Base-by-base conservation (phyloP, 306 rosid genomes). In the Cicer pinnatifidum region DNA sequence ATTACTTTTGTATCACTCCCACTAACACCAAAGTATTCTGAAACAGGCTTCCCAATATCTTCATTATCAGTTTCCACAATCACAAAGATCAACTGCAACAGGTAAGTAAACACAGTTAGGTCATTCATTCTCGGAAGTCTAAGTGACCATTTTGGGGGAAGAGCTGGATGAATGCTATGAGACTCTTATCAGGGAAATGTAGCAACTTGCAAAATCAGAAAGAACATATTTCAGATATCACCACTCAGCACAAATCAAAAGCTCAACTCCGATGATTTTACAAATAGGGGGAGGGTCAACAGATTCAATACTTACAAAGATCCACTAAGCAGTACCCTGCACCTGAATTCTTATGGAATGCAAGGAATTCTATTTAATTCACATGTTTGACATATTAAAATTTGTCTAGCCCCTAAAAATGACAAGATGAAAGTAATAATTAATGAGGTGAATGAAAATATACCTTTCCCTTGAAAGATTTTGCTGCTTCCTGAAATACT, bases 381-480 rank as follows among this genome's bases (percentile, higher is more conserved):
- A 69, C 37, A 69, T 35, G 44, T 46, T 33, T 6, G 51, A 37
- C 40, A 51, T 40, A 37, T 2, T 53, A 6, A 53, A 39, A 46
- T 28, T 76, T 67, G 62, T 57, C 56, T 33, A 69, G 48, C 39
- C 54, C 52, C 75, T 20, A 17, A 6, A 76, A 75, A 43, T 75
- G 60, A 51, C 17, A 66, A 7, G 20, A 53, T 76, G 10, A 59
- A 48, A 69, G 33, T 43, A 56, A 47, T 16, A 63, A 13, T 28
- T 53, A 33, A 71, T 64, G 38, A 72, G 59, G 7, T 19, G 44
- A 48, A 44, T 58, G 57, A 23, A 85, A 75, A 56, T 43, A 40
- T 87, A 95, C 99, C 97, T 90, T 92, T 82, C 97, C 97, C 84
- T 92, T 95, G 87, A 91, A 95, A 70, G 61, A 58, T 67, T 92